A percentile compares a stretch with the other conserved stretches of the same genome.
phyloP scores from a whole-genome alignment of 768 basidiomycete genomes.

The Strobilomyces dryophilus region DNA sequence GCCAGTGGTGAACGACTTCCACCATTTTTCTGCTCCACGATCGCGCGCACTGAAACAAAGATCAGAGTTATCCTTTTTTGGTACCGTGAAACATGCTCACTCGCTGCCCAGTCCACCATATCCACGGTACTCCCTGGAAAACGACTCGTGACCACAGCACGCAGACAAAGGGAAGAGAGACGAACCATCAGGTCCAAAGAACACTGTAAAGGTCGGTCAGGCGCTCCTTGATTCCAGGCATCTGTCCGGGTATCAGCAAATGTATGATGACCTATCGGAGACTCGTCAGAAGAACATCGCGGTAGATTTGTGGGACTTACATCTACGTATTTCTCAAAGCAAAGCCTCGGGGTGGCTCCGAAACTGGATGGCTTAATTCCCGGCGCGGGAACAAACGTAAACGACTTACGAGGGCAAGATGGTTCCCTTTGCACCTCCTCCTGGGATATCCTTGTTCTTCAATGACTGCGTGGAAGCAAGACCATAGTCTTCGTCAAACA shows the following conservation, averaged over 20 bases:
- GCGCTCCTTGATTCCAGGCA: constrained; percentile 93
- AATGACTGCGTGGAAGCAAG: constrained; percentile 91
- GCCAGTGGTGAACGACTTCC: constrained; percentile 98
- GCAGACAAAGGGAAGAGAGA: not conserved
- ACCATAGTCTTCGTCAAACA: constrained; percentile 98
- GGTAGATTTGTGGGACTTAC: constrained; percentile 38
- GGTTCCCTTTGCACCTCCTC: constrained; percentile 95
- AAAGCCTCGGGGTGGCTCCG: constrained; percentile 76
- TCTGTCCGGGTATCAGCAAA: constrained; percentile 91
- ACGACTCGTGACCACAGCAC: constrained; percentile 8
- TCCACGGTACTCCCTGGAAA: constrained; percentile 89
- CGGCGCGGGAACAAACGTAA: not conserved
- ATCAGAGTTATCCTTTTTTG: not conserved
- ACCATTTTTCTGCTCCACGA: constrained; percentile 93
- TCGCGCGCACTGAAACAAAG: constrained; percentile 61
- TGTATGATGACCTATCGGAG: constrained; percentile 71
- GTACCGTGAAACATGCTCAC: constrained; percentile 39
- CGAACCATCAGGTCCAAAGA: constrained; percentile 91
- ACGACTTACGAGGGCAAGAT: constrained; percentile 80
- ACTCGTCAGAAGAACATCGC: constrained; percentile 5
- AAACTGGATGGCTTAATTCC: constrained; percentile 40
- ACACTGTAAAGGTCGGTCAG: constrained; percentile 84
- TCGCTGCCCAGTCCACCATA: constrained; percentile 99
- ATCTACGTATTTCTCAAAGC: constrained; percentile 99
- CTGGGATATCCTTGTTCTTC: constrained; percentile 98